Conservation (phyloP, 345 rosid species). For the Eucalyptus cloeziana region DNA sequence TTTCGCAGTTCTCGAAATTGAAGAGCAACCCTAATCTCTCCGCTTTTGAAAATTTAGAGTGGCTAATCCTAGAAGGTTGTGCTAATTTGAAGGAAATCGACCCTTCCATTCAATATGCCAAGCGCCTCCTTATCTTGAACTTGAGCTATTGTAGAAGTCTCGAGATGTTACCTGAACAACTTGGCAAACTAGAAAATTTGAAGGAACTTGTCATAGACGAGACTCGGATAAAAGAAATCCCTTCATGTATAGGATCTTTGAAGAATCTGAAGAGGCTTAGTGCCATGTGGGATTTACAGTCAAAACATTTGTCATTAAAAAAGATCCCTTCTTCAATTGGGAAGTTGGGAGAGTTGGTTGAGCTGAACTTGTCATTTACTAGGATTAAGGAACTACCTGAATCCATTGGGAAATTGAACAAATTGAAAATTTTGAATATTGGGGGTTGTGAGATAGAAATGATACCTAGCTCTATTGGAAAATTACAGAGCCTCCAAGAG, state of each 20-base stretch:
- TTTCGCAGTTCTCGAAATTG: rapidly evolving
- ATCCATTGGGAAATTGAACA: not conserved
- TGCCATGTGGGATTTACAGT: rapidly evolving
- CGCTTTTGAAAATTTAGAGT: not conserved
- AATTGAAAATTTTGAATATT: not conserved
- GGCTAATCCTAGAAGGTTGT: not conserved
- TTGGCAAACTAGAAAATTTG: not conserved
- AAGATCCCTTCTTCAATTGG: not conserved
- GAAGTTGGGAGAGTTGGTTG: not conserved
- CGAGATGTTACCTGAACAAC: not conserved
- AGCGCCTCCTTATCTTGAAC: not conserved
- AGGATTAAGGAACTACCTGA: not conserved
- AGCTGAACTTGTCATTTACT: rapidly evolving
- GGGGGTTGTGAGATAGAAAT: rapidly evolving
- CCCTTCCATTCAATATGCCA: not conserved
- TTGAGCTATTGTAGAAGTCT: rapidly evolving
- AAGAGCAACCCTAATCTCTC: not conserved
- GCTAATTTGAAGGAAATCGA: not conserved
- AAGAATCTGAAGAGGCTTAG: not conserved
- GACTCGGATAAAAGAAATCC: not conserved
- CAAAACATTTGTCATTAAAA: not conserved
- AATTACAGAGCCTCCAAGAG: not conserved
- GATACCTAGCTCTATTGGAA: not conserved
- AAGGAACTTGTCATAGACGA: rapidly evolving
- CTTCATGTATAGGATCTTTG: not conserved